These are phyloP conservation scores for Neonectria punicea DNA, from an alignment of 2,329 filamentous ascomycete species.

Conservation along the genomic window DNA sequence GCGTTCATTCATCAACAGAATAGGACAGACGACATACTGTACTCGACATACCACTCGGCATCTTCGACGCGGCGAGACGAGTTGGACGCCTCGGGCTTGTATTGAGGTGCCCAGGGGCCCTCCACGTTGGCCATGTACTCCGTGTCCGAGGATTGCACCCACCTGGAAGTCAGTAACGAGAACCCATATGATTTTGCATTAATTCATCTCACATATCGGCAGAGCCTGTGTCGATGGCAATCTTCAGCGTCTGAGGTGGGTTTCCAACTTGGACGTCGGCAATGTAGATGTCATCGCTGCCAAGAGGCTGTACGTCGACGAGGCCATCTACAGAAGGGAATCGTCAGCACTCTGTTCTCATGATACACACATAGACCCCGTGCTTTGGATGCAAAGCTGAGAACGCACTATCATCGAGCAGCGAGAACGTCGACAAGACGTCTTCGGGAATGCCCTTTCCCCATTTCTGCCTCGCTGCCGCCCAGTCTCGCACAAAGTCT, in stretches of 20 bases:
- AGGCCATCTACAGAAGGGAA: conserved; percentile 43
- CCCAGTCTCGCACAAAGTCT: conserved; percentile 49
- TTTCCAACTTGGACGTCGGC: conserved; percentile 58
- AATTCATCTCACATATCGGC: conserved; percentile 68
- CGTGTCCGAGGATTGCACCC: conserved; percentile 64
- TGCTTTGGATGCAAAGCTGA: not conserved
- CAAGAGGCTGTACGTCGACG: conserved; percentile 50
- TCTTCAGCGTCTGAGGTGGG: conserved; percentile 58
- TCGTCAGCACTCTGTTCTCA: conserved; percentile 26
- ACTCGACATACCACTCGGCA: conserved; percentile 61
- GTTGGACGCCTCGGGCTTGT: conserved; percentile 57
- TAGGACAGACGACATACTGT: conserved; percentile 54
- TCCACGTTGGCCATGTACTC: conserved; percentile 47
- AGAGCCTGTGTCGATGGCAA: conserved; percentile 66
- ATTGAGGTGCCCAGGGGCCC: conserved; percentile 53
- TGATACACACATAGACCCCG: not conserved
- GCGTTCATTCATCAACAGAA: not conserved
- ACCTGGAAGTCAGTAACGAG: conserved; percentile 49
- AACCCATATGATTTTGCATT: not conserved
- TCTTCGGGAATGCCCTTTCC: conserved; percentile 39
- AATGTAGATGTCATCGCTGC: conserved; percentile 56
- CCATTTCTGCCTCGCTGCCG: conserved; percentile 49
- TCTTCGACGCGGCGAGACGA: conserved; percentile 55
- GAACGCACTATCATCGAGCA: conserved; percentile 44
- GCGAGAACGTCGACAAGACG: conserved; percentile 38